Conservation (phyloP, 2,329 filamentous ascomycete species). For the Aureobasidium leucospermi region DNA sequence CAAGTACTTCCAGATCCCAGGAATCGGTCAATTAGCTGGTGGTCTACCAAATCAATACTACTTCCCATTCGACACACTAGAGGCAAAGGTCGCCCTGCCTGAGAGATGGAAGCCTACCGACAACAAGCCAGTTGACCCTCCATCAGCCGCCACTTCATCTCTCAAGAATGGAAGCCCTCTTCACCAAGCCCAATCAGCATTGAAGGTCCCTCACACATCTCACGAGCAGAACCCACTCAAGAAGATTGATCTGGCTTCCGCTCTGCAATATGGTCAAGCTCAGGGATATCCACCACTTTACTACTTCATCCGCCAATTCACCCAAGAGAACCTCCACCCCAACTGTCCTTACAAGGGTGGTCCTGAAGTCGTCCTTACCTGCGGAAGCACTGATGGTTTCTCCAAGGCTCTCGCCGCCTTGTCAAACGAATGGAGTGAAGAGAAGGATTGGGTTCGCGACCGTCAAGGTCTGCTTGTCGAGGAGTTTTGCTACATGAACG, state of each 20-base stretch:
- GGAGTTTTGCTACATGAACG: slow-evolving; percentile 72
- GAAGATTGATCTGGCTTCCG: slow-evolving; percentile 73
- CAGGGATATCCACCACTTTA: slow-evolving; percentile 73
- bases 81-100: slow-evolving; percentile 69
- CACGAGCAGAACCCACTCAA: slow-evolving; percentile 50
- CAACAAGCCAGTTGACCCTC: slow-evolving; percentile 50
- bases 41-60: slow-evolving; percentile 69
- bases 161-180: slow-evolving; percentile 21
- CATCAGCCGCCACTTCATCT: slow-evolving; percentile 32
- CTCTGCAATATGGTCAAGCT: slow-evolving; percentile 80
- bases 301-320: slow-evolving; percentile 72
- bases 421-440: slow-evolving; percentile 66
- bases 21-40: slow-evolving; percentile 55
- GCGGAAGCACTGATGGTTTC: slow-evolving; percentile 80
- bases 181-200: slow-evolving; percentile 29
- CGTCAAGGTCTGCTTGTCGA: slow-evolving; percentile 75
- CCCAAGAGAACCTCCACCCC: slow-evolving; percentile 68
- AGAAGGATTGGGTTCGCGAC: slow-evolving; percentile 58
- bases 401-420: slow-evolving; percentile 69
- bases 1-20: slow-evolving; percentile 66
- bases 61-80: slow-evolving; percentile 87
- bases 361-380: slow-evolving; percentile 70
- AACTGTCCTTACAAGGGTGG: slow-evolving; percentile 71
- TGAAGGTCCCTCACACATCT: slow-evolving; percentile 66
- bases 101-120: slow-evolving; percentile 66